Conservation (phyloP, 305 asterid genomes). For the Solanum hybrid region DNA sequence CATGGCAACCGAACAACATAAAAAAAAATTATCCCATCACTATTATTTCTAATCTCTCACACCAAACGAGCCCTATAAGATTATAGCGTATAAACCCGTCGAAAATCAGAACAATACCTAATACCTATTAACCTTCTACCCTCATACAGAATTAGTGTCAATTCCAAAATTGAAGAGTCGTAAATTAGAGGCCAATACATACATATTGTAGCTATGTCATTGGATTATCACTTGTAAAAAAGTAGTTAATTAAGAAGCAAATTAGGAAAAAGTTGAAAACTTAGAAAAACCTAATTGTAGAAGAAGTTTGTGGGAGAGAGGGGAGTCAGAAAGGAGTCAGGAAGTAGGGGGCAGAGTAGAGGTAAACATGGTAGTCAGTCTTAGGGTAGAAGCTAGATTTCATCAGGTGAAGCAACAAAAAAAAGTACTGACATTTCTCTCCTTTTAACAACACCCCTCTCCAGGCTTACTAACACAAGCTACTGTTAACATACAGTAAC, state of each 20-base stretch:
- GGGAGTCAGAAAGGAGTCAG: constrained; percentile 1
- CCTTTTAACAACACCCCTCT: not conserved
- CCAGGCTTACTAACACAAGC: not conserved
- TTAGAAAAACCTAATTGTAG: not conserved
- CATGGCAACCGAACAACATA: no score
- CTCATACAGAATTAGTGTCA: not conserved
- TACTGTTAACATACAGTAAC: not conserved
- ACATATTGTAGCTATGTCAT: not conserved
- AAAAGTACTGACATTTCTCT: not conserved
- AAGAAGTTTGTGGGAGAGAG: not conserved
- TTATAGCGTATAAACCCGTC: not conserved
- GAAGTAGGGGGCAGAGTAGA: not conserved
- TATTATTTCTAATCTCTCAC: no score
- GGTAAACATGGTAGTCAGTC: constrained; percentile 4
- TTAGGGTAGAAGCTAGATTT: not conserved
- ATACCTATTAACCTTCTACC: not conserved
- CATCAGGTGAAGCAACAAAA: not conserved
- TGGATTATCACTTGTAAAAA: not conserved
- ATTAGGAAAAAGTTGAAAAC: not conserved
- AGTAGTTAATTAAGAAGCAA: not conserved
- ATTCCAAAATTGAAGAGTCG: not conserved
- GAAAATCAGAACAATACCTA: not conserved
- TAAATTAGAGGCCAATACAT: not conserved
- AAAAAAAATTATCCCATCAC: no score
- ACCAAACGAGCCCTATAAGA: not conserved